phyloP scores from a whole-genome alignment of 1,284 basidiomycete genomes.

The Cutaneotrichosporon cutaneum region DNA sequence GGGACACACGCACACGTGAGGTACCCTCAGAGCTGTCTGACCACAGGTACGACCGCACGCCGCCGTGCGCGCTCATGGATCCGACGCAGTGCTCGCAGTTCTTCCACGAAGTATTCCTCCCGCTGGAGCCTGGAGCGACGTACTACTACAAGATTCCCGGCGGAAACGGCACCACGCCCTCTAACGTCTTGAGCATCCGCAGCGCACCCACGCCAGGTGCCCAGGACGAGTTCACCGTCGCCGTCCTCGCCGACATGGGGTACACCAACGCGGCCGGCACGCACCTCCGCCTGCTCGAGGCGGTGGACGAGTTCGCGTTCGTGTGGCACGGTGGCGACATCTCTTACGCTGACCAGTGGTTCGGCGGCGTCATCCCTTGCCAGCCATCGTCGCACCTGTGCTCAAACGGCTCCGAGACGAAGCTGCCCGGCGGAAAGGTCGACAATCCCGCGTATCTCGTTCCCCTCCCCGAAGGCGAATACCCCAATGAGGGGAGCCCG shows the following conservation, averaged over 20 bases:
- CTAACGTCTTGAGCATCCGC: slow-evolving; percentile 29
- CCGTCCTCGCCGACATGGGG: slow-evolving; percentile 49
- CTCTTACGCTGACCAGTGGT: slow-evolving; percentile 50
- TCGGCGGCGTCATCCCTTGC: slow-evolving; percentile 29
- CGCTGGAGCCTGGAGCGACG: slow-evolving; percentile 24
- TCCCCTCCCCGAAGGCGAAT: slow-evolving; percentile 32
- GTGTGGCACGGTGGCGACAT: slow-evolving; percentile 48
- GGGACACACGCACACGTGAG: slow-evolving; percentile 29
- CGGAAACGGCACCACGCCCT: slow-evolving; percentile 37
- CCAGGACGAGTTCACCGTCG: slow-evolving; percentile 31
- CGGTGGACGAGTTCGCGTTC: slow-evolving; percentile 32
- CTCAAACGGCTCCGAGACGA: slow-evolving; percentile 34
- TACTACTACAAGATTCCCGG: slow-evolving; percentile 41
- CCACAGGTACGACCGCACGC: slow-evolving; percentile 34
- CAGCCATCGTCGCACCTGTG: slow-evolving; percentile 24
- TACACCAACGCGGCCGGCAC: slow-evolving; percentile 48
- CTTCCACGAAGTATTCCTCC: slow-evolving; percentile 38
- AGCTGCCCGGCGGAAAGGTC: slow-evolving; percentile 15
- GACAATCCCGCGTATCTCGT: slow-evolving; percentile 29
- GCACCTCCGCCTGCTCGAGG: slow-evolving; percentile 32
- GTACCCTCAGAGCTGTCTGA: neutral
- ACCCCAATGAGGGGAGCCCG: slow-evolving; percentile 33
- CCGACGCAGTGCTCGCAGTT: slow-evolving; percentile 37
- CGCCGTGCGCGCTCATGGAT: slow-evolving; percentile 31
- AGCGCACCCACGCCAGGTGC: slow-evolving; percentile 29